Evolutionary conservation across 2,329 filamentous ascomycete species (phyloP), one percentile per base, ranked within the genome.

Genomic region (Diaporthe australafricana): DNA sequence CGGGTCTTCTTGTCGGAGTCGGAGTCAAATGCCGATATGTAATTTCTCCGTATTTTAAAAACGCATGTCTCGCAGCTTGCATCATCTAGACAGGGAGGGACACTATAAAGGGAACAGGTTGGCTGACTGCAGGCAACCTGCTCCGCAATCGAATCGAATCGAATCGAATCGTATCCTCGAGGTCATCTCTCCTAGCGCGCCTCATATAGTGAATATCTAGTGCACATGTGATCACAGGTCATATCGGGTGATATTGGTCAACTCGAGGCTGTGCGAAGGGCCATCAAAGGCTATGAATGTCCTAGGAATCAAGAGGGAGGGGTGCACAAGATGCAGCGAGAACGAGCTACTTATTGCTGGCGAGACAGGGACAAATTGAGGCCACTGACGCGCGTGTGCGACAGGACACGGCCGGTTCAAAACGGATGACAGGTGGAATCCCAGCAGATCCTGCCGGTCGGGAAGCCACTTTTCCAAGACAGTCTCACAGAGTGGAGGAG

Each of bases 341-440:
- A 40, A 32, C 27, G 60, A 5, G 20, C 12, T 48, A 38, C 38
- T 25, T 63, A 48, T 50, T 3, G 30, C 25, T 30, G 17, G 57
- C 57, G 25, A 63, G 30, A 20, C 42, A 35, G 42, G 27, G 32
- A 42, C 20, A 20, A 40, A 63, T 35, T 20, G 42, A 32, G 27
- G 27, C 57, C 42, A 35, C 20, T 48, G 57, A 48, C 57, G 27
- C 48, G 20, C 20, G 11, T 48, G 57, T 63, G 57, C 57, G 42
- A 63, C 42, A 12, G 25, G 4, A 27, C 22, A 48, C 60, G 27
- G 48, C 57, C 40, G 45, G 60, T n/a, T 63, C 12, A 38, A 1
- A 22, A 30, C 12, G 38, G 16, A 17, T 63, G 60, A 48, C 32
- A 45, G 42, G 42, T 47, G 57, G 57, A 47, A 63, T 32, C n/a